Percentiles rank a stretch among this genome's conserved stretches.
Evolutionary conservation across 805 yeast species (phyloP).

Genomic region (Metschnikowia colocasiae): DNA sequence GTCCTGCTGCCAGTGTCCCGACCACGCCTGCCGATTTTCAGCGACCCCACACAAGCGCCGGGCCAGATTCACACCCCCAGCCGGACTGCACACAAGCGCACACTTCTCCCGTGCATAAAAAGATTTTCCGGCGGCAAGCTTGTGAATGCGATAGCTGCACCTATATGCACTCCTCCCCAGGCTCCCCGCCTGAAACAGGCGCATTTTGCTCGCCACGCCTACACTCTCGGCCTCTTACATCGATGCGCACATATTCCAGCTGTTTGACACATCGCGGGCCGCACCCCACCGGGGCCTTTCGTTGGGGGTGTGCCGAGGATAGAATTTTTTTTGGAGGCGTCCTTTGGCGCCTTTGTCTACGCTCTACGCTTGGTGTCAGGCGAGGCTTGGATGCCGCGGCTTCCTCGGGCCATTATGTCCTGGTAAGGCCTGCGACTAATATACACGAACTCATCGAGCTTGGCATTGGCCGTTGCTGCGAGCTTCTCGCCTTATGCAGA

Average conservation of each 20-base stretch:
- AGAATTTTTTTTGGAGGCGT: no score
- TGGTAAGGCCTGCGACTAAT: not conserved
- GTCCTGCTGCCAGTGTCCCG: not conserved
- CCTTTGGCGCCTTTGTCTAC: no score
- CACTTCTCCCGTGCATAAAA: not conserved
- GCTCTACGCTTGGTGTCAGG: no score
- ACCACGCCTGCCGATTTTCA: not conserved
- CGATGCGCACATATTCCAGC: not conserved
- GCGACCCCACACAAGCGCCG: not conserved
- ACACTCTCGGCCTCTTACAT: not conserved
- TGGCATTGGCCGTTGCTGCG: conserved; percentile 1
- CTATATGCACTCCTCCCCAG: conserved; percentile 1
- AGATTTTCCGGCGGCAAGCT: conserved; percentile 7
- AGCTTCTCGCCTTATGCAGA: not conserved
- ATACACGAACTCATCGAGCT: not conserved
- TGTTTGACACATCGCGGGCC: not conserved
- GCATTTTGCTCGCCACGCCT: not conserved
- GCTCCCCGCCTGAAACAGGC: conserved; percentile 1
- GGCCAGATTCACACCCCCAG: not conserved
- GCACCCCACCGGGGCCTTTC: not conserved
- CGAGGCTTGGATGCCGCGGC: not conserved
- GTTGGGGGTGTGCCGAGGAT: no score
- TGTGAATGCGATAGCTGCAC: not conserved
- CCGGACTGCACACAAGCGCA: not conserved
- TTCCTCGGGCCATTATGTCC: not conserved